phyloP scores from a whole-genome alignment of 805 yeast genomes.

The Myxozyma melibiosi region DNA sequence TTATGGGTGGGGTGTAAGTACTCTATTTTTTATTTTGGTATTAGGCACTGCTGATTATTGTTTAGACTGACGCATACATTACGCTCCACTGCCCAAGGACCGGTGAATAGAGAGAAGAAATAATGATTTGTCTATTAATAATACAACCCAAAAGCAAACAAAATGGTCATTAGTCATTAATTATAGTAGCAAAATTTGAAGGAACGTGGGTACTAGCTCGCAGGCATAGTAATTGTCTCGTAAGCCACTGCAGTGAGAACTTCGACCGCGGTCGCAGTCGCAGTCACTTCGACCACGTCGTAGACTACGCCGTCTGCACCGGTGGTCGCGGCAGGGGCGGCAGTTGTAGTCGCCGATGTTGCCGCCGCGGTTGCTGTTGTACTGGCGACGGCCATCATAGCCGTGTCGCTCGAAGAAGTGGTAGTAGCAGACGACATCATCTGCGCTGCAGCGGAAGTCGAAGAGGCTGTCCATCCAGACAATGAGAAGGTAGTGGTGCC shows the following conservation, averaged over 20 bases:
- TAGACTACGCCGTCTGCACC: too few relatives aligned
- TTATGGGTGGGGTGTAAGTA: constrained; percentile 63
- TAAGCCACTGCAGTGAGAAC: not conserved
- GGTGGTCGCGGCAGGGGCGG: not conserved
- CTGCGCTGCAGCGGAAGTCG: not conserved
- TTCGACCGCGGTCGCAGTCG: not conserved
- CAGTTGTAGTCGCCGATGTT: not conserved
- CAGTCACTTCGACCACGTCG: not conserved
- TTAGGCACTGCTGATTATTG: not conserved
- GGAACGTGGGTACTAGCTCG: not conserved
- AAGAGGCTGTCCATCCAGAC: not conserved
- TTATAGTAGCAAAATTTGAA: not conserved
- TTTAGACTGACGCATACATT: constrained; percentile 34
- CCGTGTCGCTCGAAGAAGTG: too few relatives aligned
- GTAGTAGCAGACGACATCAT: not conserved
- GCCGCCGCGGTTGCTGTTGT: not conserved
- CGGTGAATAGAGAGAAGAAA: too few relatives aligned
- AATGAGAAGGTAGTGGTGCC: not conserved
- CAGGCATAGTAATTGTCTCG: not conserved
- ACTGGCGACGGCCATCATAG: too few relatives aligned
- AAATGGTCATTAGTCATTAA: not conserved
- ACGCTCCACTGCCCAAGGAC: constrained; percentile 21
- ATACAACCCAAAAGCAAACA: not conserved
- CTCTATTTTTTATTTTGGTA: not conserved
- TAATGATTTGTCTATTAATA: not conserved